Evolutionary conservation across 179 eudicot species (phyloP).

Genomic region (Silene noctiflora): DNA sequence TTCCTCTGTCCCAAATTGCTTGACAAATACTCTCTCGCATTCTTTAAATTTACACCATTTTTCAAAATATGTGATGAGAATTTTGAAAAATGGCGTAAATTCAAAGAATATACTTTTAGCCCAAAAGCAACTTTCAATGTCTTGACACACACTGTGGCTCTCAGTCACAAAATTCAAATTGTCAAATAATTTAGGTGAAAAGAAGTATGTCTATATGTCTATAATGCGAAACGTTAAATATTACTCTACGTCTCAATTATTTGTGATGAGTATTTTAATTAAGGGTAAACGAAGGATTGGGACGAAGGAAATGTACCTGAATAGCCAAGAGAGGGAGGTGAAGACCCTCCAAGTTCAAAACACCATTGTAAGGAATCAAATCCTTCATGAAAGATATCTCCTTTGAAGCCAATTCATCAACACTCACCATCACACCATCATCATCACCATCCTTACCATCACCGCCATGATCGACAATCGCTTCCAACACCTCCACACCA

Average conservation of each 20-base stretch:
- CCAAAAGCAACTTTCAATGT: background rate
- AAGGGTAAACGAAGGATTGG: too few relatives aligned
- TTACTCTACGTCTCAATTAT: too few relatives aligned
- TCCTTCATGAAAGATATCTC: conserved; percentile 52
- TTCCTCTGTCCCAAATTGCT: background rate
- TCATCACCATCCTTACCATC: background rate
- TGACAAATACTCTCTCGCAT: background rate
- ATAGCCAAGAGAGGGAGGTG: conserved; percentile 64
- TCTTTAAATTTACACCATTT: background rate
- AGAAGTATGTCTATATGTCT: background rate
- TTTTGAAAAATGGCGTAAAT: background rate
- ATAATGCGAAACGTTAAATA: background rate
- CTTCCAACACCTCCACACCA: conserved; percentile 61
- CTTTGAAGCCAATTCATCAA: conserved; percentile 50
- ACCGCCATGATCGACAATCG: conserved; percentile 27
- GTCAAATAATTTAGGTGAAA: background rate
- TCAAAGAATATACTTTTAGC: background rate
- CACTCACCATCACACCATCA: conserved; percentile 24
- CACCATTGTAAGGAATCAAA: conserved; percentile 56
- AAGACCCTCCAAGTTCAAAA: conserved; percentile 72
- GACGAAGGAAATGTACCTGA: conserved; percentile 44
- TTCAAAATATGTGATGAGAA: background rate
- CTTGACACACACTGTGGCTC: background rate
- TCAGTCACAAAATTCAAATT: background rate
- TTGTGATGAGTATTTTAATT: too few relatives aligned